These are phyloP conservation scores for Neurospora cerealis DNA, from an alignment of 495 filamentous ascomycete species.

Conservation along the genomic window DNA sequence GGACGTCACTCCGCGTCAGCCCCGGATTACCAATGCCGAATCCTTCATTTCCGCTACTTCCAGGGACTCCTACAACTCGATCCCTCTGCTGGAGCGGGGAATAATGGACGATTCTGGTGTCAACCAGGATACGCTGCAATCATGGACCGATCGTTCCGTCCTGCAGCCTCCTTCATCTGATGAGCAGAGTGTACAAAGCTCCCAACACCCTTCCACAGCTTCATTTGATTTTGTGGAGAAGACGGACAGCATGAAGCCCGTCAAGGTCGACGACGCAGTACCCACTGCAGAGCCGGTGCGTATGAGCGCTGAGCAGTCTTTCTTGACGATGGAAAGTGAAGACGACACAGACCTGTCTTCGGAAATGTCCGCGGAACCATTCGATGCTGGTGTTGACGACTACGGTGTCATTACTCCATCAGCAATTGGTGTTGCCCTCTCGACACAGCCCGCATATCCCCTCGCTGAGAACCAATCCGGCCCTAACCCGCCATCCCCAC, in stretches of 20 bases:
- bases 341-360: slow-evolving; percentile 69
- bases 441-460: slow-evolving; percentile 51
- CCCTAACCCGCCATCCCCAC: slow-evolving; percentile 63
- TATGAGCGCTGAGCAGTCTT: slow-evolving; percentile 42
- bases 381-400: slow-evolving; percentile 38
- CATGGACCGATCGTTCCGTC: slow-evolving; percentile 38
- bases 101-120: slow-evolving; percentile 45
- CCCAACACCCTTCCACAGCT: slow-evolving; percentile 16
- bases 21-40: slow-evolving; percentile 21
- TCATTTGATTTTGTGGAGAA: slow-evolving; percentile 41
- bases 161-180: slow-evolving; percentile 27
- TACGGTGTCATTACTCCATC: slow-evolving; percentile 18
- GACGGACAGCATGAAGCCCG: slow-evolving; percentile 33
- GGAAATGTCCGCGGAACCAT: slow-evolving; percentile 62
- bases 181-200: slow-evolving; percentile 23
- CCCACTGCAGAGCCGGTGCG: slow-evolving; percentile 3
- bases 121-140: slow-evolving; percentile 24
- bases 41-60: slow-evolving; percentile 42
- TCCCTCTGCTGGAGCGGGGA: slow-evolving; percentile 65
- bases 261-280: slow-evolving; percentile 17
- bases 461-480: slow-evolving; percentile 30
- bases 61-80: slow-evolving; percentile 59
- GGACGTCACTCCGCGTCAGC: slow-evolving; percentile 6
- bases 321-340: slow-evolving; percentile 58
- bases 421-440: slow-evolving; percentile 33